Evolutionary conservation across 306 rosid species (phyloP).

Genomic region (Dalbergia cultrata): DNA sequence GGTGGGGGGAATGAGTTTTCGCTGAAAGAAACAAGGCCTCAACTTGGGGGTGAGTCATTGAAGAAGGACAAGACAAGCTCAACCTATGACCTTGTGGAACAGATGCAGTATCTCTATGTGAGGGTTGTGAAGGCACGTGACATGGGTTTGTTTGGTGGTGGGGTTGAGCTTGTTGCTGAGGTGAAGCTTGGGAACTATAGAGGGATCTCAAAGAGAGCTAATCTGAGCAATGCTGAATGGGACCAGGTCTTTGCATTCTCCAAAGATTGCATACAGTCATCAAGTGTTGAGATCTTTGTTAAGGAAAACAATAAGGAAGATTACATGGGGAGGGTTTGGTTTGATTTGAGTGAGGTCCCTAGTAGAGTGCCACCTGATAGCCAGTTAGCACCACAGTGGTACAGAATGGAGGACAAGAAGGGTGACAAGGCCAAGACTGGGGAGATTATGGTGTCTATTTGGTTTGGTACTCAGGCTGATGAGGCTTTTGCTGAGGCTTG

Average conservation of each 20-base stretch:
- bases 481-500: conserved; percentile 75
- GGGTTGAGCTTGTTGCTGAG: conserved; percentile 63
- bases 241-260: conserved; percentile 71
- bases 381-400: conserved; percentile 75
- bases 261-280: conserved; percentile 65
- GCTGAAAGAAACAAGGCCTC: conserved; percentile 68
- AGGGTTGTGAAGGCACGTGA: conserved; percentile 60
- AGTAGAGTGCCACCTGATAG: conserved; percentile 68
- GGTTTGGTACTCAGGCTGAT: conserved; percentile 80
- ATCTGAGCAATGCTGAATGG: conserved; percentile 56
- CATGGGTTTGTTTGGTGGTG: conserved; percentile 50
- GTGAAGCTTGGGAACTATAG: conserved; percentile 73
- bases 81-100: conserved; percentile 73
- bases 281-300: conserved; percentile 63
- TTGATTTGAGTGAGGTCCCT: conserved; percentile 70
- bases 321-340: conserved; percentile 62
- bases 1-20: conserved; percentile 59
- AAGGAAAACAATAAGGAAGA: conserved; percentile 67
- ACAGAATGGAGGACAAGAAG: conserved; percentile 71
- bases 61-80: conserved; percentile 66
- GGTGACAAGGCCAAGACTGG: conserved; percentile 61
- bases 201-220: conserved; percentile 62
- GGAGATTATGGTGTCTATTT: conserved; percentile 65
- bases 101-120: conserved; percentile 69
- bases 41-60: conserved; percentile 66